Conservation (phyloP, 805 yeast species). For the Pichia scutulata region DNA sequence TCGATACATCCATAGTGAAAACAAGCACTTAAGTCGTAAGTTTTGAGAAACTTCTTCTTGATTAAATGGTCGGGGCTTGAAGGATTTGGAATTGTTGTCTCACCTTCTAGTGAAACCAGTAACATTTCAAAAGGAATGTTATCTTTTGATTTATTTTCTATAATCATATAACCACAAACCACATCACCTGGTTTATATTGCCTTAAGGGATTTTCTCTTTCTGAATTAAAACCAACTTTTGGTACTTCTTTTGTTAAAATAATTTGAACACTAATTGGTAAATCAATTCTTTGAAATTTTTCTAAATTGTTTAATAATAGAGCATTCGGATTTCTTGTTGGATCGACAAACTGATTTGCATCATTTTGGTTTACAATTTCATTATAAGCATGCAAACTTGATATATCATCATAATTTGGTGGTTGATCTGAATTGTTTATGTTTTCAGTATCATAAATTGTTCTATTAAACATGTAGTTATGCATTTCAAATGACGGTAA, state of each 20-base stretch:
- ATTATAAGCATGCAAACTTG: background rate
- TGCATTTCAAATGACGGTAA: conserved; percentile 68
- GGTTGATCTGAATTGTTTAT: conserved; percentile 9
- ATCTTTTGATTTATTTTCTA: conserved; percentile 34
- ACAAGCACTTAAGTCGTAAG: conserved; percentile 46
- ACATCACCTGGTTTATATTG: conserved; percentile 66
- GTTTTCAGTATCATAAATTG: conserved; percentile 14
- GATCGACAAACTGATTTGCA: conserved; percentile 12
- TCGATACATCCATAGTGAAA: conserved; percentile 34
- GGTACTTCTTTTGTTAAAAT: conserved; percentile 39
- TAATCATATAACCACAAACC: conserved; percentile 46
- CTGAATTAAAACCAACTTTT: conserved; percentile 8
- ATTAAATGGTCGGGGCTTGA: conserved; percentile 4
- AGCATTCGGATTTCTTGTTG: conserved; percentile 17
- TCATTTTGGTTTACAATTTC: background rate
- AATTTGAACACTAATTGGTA: conserved; percentile 22
- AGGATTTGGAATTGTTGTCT: conserved; percentile 20
- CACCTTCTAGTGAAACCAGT: conserved; percentile 50
- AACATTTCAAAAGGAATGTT: conserved; percentile 56
- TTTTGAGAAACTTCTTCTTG: conserved; percentile 33
- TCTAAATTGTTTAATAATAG: conserved; percentile 23
- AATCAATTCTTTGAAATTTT: conserved; percentile 16
- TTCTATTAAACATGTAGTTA: conserved; percentile 30
- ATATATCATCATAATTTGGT: conserved; percentile 19
- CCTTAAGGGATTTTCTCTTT: conserved; percentile 31